Evolutionary conservation across 2,329 filamentous ascomycete genomes (phyloP), one percentile per base, ranked within the genome.

Genomic region (Claviceps purpurea): DNA sequence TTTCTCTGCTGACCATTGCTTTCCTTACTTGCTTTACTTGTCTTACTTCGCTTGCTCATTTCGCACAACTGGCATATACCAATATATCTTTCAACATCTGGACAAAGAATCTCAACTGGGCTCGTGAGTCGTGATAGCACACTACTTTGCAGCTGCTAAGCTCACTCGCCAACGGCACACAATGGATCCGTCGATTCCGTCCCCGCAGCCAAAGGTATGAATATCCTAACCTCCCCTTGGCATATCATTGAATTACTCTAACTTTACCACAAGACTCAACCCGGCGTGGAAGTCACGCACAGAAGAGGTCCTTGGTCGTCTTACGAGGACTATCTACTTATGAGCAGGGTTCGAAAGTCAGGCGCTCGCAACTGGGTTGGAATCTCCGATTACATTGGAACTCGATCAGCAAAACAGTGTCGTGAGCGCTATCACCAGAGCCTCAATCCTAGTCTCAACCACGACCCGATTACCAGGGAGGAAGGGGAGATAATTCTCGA

Each of bases 361-460:
- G 87, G 87, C 37, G 77, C 86, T 37, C 78, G 86, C 65, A 93
- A 95, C 76, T 97, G 91, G 91, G 89, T 95, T 14, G 79, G 82
- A 57, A 94, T 96, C 62, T 82, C 90, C 34, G 73, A 82, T 51
- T 76, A 82, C 58, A 82, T 96, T 61, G 77, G 79, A 54, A 83
- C 85, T 26, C 81, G 91, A 56, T 88, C 88, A 24, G 85, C 91
- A 50, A 97, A 97, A 73, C 91, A 97, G 72, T 97, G 91, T 68
- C 82, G 91, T 54, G 91, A 97, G 71, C 79, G 91, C 47, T 97
- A 87, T 64, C 89, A 95, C 64, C 91, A 97, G 64, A 95, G 96
- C 66, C 76, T 97, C 46, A 95, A 89, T 67, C 84, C 85, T 1
- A 72, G 74, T 1, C 71, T 90, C 40, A 86, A 85, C 64, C 85